Evolutionary conservation across 192 early-diverging fungal species (phyloP), one percentile per base, ranked within the genome.

Genomic region (Entomortierella lignicola): DNA sequence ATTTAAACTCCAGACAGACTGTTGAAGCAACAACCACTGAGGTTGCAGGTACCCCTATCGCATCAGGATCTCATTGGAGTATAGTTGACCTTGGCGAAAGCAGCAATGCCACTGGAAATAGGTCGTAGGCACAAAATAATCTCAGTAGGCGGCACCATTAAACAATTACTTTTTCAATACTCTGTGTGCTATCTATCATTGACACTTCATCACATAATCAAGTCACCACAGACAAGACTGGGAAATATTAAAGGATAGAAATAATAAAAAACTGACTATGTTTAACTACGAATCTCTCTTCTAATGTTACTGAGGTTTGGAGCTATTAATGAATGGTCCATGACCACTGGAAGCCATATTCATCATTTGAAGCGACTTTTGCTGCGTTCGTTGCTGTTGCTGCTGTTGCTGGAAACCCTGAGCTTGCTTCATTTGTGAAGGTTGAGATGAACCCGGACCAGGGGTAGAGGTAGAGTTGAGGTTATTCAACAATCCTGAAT

Each of bases 291-390:
- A 37, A 37, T 37, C 34, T 54, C 60, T 63, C 52, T 57, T 39
- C 21, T 41, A 44, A 34, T 37, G 44, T 67, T 55, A 60, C 59
- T 43, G 54, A 57, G 50, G 66, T 54, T 63, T 60, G 26, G 60
- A 69, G 61, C 66, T 77, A 60, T 32, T 77, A 54, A 56, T 39
- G 48, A 73, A 73, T 15, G 41, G 61, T 29, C 55, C 71, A 43
- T 73, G 71, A 8, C 69, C 53, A 20, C 57, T 53, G 15, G 67
- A 69, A 30, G 21, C 52, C 72, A 73, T 59, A 37, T 57, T 64
- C 61, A 77, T 64, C 74, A 77, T 77, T 29, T 64, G 71, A 29
- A 73, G 47, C 11, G 71, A 66, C 41, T 73, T 73, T 60, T 73
- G 71, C 23, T 73, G 71, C 10, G 57, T 39, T 55, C 61, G 59